Evolutionary conservation across 2,329 filamentous ascomycete species (phyloP), one percentile per base, ranked within the genome.

Genomic region (Diaporthe sp.): DNA sequence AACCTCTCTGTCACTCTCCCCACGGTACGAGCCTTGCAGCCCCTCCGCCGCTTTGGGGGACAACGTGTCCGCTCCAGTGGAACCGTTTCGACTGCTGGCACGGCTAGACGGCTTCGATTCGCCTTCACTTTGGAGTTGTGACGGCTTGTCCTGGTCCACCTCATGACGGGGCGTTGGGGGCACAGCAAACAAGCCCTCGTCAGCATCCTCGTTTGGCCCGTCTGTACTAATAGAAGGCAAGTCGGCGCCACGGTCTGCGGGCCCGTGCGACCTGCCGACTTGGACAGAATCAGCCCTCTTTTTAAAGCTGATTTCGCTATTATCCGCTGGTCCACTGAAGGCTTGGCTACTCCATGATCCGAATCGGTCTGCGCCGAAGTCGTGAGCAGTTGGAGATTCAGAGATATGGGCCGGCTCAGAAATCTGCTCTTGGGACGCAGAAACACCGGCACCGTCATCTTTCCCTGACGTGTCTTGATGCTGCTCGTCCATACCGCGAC

Each of bases 181-280:
- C 28, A 74, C 73, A 12, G 69, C 73, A 35, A 74, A 74, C 25
- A 74, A 25, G 22, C 73, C 73, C 57, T 68, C 73, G 7, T 74
- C 73, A 12, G 60, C 38, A 19, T 74, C 73, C 9, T 74, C 73
- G n/a, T 72, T 40, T 2, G 60, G 60, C 30, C 38, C 54, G 38
- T 67, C 60, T 33, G 47, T 74, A 33, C 7, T 35, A 30, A 74
- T 60, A 22, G 22, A 45, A 13, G 71, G 71, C 28, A 45, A 28
- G 15, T 68, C 64, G 33, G 64, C 64, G 15, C 45, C 64, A 10
- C 64, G 47, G 8, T 54, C 64, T 40, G 33, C 5, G 15, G 33
- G 47, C 35, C 33, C 45, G 10, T 68, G 64, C 7, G 33, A 54
- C 22, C 33, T 28, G 47, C 64, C 47, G 17, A 40, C 64, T 40